phyloP scores from a whole-genome alignment of 768 basidiomycete species.

The Nevesoporus exiguus region DNA sequence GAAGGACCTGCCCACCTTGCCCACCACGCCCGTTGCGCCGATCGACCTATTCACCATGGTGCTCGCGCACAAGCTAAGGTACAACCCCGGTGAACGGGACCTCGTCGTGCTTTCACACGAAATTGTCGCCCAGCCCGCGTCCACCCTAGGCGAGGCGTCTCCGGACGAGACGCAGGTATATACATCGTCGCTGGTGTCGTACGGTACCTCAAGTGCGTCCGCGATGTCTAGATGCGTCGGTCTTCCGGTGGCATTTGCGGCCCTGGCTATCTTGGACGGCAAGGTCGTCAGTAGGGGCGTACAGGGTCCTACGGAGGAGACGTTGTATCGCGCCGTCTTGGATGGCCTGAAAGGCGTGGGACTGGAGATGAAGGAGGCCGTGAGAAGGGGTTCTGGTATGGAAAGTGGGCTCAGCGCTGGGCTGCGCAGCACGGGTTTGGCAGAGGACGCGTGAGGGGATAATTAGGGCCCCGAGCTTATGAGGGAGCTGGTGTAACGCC shows the following conservation, averaged over 20 bases:
- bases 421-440: conserved; percentile 10
- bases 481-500: no score
- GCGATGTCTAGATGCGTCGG: conserved; percentile 95
- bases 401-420: conserved; percentile 33
- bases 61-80: conserved; percentile 68
- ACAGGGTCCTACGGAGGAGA: conserved; percentile 56
- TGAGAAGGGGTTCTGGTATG: conserved; percentile 45
- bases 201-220: conserved; percentile 55
- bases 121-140: conserved; percentile 47
- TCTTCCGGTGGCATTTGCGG: conserved; percentile 81
- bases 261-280: conserved; percentile 67
- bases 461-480: not conserved
- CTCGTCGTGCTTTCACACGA: conserved; percentile 87
- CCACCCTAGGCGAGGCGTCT: conserved; percentile 3
- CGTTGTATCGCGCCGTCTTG: conserved; percentile 63
- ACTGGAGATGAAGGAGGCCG: conserved; percentile 38
- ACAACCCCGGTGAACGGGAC: conserved; percentile 71
- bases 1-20: conserved; percentile 40
- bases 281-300: conserved; percentile 55
- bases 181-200: conserved; percentile 62
- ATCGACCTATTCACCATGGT: conserved; percentile 74
- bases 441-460: not conserved
- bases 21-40: conserved; percentile 42
- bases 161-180: conserved; percentile 46
- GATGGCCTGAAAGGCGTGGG: conserved; percentile 50